Evolutionary conservation across 2,329 filamentous ascomycete genomes (phyloP).

Genomic region (Colletotrichum sp.): DNA sequence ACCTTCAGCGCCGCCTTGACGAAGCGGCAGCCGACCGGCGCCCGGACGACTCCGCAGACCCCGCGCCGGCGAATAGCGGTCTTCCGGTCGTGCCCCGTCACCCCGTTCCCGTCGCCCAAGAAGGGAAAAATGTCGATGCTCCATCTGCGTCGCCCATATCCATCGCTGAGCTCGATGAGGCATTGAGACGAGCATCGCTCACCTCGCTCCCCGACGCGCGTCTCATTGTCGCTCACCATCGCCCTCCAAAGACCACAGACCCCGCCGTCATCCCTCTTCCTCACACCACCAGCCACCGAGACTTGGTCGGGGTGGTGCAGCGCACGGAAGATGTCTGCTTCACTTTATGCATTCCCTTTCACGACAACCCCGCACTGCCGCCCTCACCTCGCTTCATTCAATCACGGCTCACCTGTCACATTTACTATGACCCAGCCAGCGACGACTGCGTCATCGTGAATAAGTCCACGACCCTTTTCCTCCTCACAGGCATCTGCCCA

Average conservation of each 20-base stretch:
- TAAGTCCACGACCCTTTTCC: neutral
- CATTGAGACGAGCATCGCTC: neutral
- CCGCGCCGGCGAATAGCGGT: neutral
- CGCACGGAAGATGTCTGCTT: neutral
- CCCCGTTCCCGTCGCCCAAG: neutral
- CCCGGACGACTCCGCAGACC: neutral
- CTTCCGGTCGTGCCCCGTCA: neutral
- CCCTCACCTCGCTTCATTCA: neutral
- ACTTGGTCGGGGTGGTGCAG: neutral
- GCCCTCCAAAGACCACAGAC: neutral
- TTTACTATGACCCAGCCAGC: neutral
- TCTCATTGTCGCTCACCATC: neutral
- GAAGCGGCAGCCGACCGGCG: neutral
- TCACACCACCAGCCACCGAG: neutral
- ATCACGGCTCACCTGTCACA: neutral
- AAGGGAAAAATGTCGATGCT: neutral
- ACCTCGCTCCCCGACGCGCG: neutral
- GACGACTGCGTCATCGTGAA: neutral
- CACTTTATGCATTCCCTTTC: neutral
- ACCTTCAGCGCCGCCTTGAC: neutral
- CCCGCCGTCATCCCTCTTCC: neutral
- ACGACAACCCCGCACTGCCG: neutral
- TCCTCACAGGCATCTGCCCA: neutral
- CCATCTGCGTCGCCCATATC: neutral
- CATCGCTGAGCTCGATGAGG: neutral